phyloP scores from a whole-genome alignment of 1,139 yeast genomes.

The Saccharomycopsis crataegensis region DNA sequence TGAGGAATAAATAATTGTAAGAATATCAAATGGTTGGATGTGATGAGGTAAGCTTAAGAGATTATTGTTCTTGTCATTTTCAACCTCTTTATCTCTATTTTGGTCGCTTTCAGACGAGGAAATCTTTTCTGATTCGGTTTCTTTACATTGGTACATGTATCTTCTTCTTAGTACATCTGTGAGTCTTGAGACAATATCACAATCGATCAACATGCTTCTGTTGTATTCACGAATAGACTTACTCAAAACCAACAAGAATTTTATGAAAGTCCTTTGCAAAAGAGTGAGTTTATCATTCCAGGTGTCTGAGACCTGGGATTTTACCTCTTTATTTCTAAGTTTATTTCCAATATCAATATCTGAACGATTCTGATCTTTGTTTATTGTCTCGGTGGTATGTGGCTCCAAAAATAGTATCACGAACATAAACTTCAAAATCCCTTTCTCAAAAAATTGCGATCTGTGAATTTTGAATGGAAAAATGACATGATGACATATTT shows the following conservation, averaged over 20 bases:
- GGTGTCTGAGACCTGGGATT: background rate
- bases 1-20: slow-evolving; percentile 15
- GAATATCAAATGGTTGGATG: slow-evolving; percentile 13
- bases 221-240: slow-evolving; percentile 16
- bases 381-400: background rate
- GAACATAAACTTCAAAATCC: slow-evolving; percentile 9
- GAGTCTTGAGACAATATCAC: background rate
- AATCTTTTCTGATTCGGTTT: background rate
- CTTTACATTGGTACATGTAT: background rate
- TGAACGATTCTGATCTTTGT: too few relatives aligned
- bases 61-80: background rate
- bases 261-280: slow-evolving; percentile 13
- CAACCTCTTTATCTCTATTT: background rate
- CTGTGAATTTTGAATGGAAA: slow-evolving; percentile 14
- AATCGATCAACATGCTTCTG: slow-evolving; percentile 5
- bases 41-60: background rate
- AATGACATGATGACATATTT: slow-evolving; percentile 12
- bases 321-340: background rate
- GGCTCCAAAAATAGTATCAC: background rate
- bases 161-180: background rate
- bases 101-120: background rate
- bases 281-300: slow-evolving; percentile 1
- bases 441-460: slow-evolving; percentile 7
- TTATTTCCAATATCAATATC: background rate
- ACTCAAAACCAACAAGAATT: slow-evolving; percentile 14